A percentile compares a stretch with the other conserved stretches of the same genome.
Conservation (phyloP, 1,284 basidiomycete species). For the Papiliotrema laurentii region DNA sequence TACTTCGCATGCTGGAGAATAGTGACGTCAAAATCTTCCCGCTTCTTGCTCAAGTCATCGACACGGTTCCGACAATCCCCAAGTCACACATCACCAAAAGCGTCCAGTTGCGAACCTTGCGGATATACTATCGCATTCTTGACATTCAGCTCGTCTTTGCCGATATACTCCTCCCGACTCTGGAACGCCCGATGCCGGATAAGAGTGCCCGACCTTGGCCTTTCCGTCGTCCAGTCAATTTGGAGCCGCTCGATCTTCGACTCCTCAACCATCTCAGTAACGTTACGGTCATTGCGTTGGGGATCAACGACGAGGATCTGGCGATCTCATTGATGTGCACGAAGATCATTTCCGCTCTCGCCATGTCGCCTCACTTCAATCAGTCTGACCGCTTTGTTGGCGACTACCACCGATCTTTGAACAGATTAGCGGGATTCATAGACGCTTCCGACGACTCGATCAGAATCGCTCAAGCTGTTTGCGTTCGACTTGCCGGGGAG, state of each 20-base stretch:
- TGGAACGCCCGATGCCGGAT: constrained; percentile 52
- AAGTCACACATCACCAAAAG: constrained; percentile 45
- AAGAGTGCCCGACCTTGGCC: too few relatives aligned
- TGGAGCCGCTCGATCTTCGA: constrained; percentile 64
- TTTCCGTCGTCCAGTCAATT: constrained; percentile 34
- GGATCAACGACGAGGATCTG: constrained; percentile 67
- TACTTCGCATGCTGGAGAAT: constrained; percentile 71
- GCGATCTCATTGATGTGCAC: constrained; percentile 74
- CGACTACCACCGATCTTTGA: constrained; percentile 49
- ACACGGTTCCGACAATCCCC: constrained; percentile 37
- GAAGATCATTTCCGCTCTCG: constrained; percentile 69
- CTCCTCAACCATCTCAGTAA: constrained; percentile 69
- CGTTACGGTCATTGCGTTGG: constrained; percentile 77
- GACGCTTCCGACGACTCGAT: constrained; percentile 79
- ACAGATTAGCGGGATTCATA: constrained; percentile 68
- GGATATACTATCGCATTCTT: constrained; percentile 76
- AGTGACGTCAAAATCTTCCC: constrained; percentile 50
- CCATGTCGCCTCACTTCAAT: constrained; percentile 54
- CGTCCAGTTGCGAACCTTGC: constrained; percentile 72
- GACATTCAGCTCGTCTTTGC: constrained; percentile 85
- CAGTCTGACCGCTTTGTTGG: constrained; percentile 60
- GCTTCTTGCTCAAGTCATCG: constrained; percentile 53
- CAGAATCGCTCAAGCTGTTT: constrained; percentile 77
- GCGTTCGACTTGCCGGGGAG: constrained; percentile 63
- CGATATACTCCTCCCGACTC: constrained; percentile 76